Base-by-base conservation (phyloP, 164 flowering plant genomes). In the Vitis cinerea region DNA sequence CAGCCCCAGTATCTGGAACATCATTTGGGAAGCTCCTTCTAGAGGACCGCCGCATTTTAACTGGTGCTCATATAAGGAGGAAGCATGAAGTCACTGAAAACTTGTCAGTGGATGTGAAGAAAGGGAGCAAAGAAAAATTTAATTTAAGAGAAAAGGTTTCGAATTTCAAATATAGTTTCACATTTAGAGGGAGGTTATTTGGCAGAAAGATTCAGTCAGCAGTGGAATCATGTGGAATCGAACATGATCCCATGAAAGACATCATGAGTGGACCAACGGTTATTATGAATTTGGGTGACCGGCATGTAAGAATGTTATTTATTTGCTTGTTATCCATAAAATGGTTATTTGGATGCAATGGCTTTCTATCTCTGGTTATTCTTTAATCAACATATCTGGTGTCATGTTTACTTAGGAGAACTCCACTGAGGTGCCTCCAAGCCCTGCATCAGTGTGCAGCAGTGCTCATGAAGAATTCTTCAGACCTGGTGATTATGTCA, bases 401-500 rank as follows among this genome's bases (percentile, higher is more conserved):
- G 27, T 59, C 37, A 15, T 68, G n/a, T 67, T 60, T 12, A 74
- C 30, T 44, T 66, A 93, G 99, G 98, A 93, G 71, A 91, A 93
- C 76, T 86, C 87, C 31, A 93, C 99, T 58, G 99, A 95, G 81
- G 97, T 93, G 72, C 99, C 99, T 63, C 98, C 99, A 4, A 95
- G 97, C 77, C 99, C 99, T 74, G 98, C 94, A 77, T 95, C 98
- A 31, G 82, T 91, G 60, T 91, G 92, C 80, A 95, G 97, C 86
- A 88, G 88, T 71, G 53, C 66, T 67, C 82, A 78, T 57, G 97
- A 91, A 59, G 96, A 89, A 13, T 75, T 80, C 47, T 84, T 85
- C 85, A 83, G 71, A 63, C 69, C 74, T 60, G 68, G 75, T 52
- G 87, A 88, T 58, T 72, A 86, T 81, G 75, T 72, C 69, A 86